Base-by-base conservation (phyloP, 192 early-diverging fungal genomes). In the Martensiomyces pterosporus region DNA sequence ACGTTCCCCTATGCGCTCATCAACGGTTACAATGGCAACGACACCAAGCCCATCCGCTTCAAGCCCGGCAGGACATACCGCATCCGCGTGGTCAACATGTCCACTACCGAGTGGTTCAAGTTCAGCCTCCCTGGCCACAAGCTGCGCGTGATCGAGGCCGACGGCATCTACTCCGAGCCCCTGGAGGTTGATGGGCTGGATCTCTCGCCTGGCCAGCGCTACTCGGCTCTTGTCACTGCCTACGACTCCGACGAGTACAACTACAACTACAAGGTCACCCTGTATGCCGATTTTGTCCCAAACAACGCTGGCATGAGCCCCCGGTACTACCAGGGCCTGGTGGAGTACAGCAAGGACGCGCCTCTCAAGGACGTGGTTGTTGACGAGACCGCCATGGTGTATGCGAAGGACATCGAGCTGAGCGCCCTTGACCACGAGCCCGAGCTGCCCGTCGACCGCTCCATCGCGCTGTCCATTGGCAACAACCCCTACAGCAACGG, bases 61-160 rank as follows among this genome's bases (percentile, higher is more conserved):
- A 50, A 67, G n/a, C 79, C 87, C 2, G 84, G 84, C 41, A 87
- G 85, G 57, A 85, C 74, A 4, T 91, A 91, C 60, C 82, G 88
- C 43, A 59, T 94, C 51, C 86, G 88, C 14, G 27, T 94, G 46
- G 77, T 91, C 57, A 86, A 83, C 61, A 88, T 85, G 72, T 75
- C 76, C 16, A 75, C 82, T 5, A 60, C 85, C 40, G 66, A 76
- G 12, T 80, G 76, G 53, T 91, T 84, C 74, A 62, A 79, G 53
- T 75, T 94, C 42, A 70, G 62, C 43, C 77, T 94, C 44, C 85
- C 86, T 50, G 83, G 81, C 18, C 91, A 91, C 64, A 62, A 71
- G 8, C 67, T 94, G 64, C 57, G 70, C 24, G 76, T 94, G 12
- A 85, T 94, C 56, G 91, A 94, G 66, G 74, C 80, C 33, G 88